A percentile compares a stretch with the other conserved stretches of the same genome.
Conservation (phyloP, 2,329 filamentous ascomycete genomes). For the Epicoccum sorghinum region DNA sequence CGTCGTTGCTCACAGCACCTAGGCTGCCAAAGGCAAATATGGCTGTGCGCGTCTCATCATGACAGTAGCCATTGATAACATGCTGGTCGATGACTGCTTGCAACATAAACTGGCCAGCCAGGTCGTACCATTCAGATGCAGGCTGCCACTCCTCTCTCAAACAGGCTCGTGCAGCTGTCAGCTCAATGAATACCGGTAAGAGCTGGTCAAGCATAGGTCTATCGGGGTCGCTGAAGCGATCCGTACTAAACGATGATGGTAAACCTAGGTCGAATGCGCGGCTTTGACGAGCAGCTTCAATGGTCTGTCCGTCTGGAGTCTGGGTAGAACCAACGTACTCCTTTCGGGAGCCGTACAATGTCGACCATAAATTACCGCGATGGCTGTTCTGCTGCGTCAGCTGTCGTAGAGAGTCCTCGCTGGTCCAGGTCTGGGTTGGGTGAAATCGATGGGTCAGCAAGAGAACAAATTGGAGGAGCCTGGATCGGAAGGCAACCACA, state of each 20-base stretch:
- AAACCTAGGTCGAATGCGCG: constrained; percentile 36
- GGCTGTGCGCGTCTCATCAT: constrained; percentile 47
- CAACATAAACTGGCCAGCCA: constrained; percentile 56
- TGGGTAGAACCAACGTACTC: constrained; percentile 20
- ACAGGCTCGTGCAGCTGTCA: constrained; percentile 54
- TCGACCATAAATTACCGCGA: constrained; percentile 28
- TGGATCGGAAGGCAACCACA: constrained; percentile 56
- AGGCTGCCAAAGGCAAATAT: constrained; percentile 56
- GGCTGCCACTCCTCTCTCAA: constrained; percentile 43
- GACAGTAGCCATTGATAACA: constrained; percentile 46
- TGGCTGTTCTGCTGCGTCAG: constrained; percentile 46
- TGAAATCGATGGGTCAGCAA: constrained; percentile 53
- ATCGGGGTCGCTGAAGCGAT: constrained; percentile 40
- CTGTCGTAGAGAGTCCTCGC: constrained; percentile 39
- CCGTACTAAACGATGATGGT: constrained; percentile 25
- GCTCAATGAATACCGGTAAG: constrained; percentile 55
- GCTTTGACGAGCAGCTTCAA: constrained; percentile 23
- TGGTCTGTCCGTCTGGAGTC: neutral
- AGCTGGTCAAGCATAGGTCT: constrained; percentile 49
- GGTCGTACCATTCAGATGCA: constrained; percentile 51
- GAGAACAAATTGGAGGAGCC: constrained; percentile 55
- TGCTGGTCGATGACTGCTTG: constrained; percentile 59
- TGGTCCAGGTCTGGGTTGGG: constrained; percentile 47
- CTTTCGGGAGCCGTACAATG: constrained; percentile 26
- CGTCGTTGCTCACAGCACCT: constrained; percentile 26